These are phyloP conservation scores for Parietichytrium sp. DNA, from an alignment of 108 stramenopile species.

Conservation along the genomic window DNA sequence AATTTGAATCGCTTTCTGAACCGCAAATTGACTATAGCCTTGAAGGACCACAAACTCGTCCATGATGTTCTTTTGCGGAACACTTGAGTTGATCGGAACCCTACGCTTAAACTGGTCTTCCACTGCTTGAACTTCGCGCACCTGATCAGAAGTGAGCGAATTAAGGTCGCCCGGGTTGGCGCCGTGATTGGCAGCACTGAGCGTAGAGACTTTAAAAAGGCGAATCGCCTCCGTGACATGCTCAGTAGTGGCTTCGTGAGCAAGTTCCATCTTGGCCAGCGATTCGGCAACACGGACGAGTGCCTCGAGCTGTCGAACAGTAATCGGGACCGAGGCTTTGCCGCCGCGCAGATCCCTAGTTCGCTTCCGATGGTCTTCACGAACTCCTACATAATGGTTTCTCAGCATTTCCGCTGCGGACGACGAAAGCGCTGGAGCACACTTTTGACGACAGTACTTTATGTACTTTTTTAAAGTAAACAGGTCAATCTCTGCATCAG, in stretches of 20 bases:
- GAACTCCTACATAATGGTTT: conserved; percentile 87
- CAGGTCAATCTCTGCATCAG: conserved; percentile 79
- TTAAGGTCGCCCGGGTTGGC: conserved; percentile 42
- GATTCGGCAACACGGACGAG: conserved; percentile 91
- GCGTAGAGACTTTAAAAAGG: conserved; percentile 92
- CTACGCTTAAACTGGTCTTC: conserved; percentile 42
- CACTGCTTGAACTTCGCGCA: conserved; percentile 36
- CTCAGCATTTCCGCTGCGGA: conserved; percentile 81
- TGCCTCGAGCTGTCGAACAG: conserved; percentile 98
- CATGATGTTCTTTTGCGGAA: background rate
- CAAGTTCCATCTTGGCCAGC: conserved; percentile 89
- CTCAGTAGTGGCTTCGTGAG: conserved; percentile 80
- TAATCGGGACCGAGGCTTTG: conserved; percentile 84
- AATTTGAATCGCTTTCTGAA: conserved; percentile 24
- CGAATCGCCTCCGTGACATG: conserved; percentile 98
- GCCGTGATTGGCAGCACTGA: conserved; percentile 83
- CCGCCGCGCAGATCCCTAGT: conserved; percentile 54
- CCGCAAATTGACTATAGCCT: conserved; percentile 40
- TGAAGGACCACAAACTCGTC: conserved; percentile 38
- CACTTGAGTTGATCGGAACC: conserved; percentile 14
- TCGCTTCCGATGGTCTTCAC: conserved; percentile 77
- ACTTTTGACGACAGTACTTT: conserved; percentile 87
- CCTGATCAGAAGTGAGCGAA: conserved; percentile 43
- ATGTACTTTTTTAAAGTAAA: conserved; percentile 95
- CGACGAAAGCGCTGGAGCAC: conserved; percentile 80